Evolutionary conservation across 2,329 filamentous ascomycete genomes (phyloP), one percentile per base, ranked within the genome.

Genomic region (Penicillium sp.): DNA sequence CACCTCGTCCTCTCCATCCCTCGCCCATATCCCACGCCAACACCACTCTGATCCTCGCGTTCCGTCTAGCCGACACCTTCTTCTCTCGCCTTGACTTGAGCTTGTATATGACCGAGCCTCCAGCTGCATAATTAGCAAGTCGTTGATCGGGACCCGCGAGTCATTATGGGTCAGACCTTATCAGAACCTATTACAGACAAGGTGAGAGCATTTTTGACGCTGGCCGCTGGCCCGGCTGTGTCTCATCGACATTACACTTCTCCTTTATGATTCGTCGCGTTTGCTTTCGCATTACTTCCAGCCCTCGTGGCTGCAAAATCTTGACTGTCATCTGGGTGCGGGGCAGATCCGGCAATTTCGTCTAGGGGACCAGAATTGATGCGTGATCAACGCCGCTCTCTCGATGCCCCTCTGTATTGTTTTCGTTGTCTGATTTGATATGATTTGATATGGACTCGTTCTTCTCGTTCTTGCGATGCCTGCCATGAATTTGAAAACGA

Each of bases 101-200:
- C 11, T 21, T 50, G 42, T 53, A 23, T 30, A 59, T 43, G 49
- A 48, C 60, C 14, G 65, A 66, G 47, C 21, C 66, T 21, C 62
- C 64, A 26, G 65, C 64, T 64, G 62, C 66, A 59, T 64, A 54
- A 61, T 16, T 43, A 23, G 23, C 30, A 35, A 18, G 28, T 61
- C 55, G 59, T 52, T 40, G 14, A 63, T 64, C 61, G 63, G 59
- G 60, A 64, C 61, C 62, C 57, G 52, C 56, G 60, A 63, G 62
- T 67, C 71, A 81, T 73, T 78, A 99, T 99, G 94, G 94, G 94
- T 84, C 94, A 99, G 83, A 99, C 94, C 77, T 87, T 99, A 73
- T 97, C 93, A 71, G 94, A 99, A 83, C 94, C 94, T 70, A 92
- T 99, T 71, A 89, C 96, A 76, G 94, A 97, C 74, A 99, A 99